Evolutionary conservation across 2,329 filamentous ascomycete genomes (phyloP), one percentile per base, ranked within the genome.

Genomic region (Herpotrichia juniperi): DNA sequence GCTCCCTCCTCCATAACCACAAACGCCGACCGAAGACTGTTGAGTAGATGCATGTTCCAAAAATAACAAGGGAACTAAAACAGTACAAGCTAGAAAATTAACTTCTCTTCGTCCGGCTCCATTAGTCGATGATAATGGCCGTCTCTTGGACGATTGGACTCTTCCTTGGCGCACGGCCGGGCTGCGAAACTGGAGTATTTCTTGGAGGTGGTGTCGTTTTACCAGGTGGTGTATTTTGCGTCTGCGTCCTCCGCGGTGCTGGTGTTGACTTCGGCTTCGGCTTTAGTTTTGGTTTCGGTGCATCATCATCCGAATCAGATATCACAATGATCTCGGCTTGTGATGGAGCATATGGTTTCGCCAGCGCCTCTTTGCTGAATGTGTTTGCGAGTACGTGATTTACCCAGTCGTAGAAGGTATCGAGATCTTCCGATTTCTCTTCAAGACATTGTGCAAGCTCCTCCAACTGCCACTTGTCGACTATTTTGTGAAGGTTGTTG

Each of bases 141-240:
- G n/a, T n/a, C n/a, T n/a, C n/a, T n/a, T n/a, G n/a, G n/a, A n/a
- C n/a, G n/a, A n/a, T n/a, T n/a, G n/a, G n/a, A n/a, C n/a, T n/a
- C n/a, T n/a, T n/a, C n/a, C n/a, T n/a, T n/a, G n/a, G n/a, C n/a
- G n/a, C n/a, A n/a, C n/a, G n/a, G n/a, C n/a, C n/a, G n/a, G n/a
- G n/a, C n/a, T 34, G 12, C 31, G 16, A 10, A 34, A n/a, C 11
- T 14, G 14, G 16, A 34, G 12, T 34, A n/a, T 37, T 21, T 17
- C n/a, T 37, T 6, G 17, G 7, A 14, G 34, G 16, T 37, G 32
- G 32, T 11, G n/a, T 35, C 32, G 6, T 35, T 6, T 35, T 35
- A 9, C 10, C 32, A 16, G 32, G 6, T 16, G 7, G 34, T 7
- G 4, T 21, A 10, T 9, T 43, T 77, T 79, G 8, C 79, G 83